Percentiles rank a stretch among this genome's conserved stretches.
phyloP scores from a whole-genome alignment of 2,329 filamentous ascomycete genomes.

The Pestalotiopsis sp. region DNA sequence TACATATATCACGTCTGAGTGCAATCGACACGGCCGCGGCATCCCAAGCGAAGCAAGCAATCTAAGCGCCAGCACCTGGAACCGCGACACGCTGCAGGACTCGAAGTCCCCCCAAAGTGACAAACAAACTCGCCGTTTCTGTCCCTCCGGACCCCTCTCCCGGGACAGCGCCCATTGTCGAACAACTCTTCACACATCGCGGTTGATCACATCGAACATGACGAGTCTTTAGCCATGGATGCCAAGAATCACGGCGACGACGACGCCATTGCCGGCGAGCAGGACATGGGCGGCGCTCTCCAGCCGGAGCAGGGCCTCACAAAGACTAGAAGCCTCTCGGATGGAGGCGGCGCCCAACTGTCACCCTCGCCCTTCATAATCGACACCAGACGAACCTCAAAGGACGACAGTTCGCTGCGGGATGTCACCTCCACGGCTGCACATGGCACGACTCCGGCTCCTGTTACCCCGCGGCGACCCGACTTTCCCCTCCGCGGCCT shows the following conservation, averaged over 20 bases:
- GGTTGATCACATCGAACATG: conserved; percentile 14
- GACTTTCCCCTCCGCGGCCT: conserved; percentile 65
- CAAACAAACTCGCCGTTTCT: not conserved
- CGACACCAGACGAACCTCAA: conserved; percentile 57
- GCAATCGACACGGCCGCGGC: not conserved
- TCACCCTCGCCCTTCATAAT: conserved; percentile 61
- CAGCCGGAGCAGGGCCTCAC: conserved; percentile 27
- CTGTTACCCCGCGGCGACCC: conserved; percentile 74
- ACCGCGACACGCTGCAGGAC: not conserved
- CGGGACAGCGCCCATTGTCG: not conserved
- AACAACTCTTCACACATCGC: not conserved
- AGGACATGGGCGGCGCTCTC: not conserved
- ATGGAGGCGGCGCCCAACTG: conserved; percentile 59
- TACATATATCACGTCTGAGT: not conserved
- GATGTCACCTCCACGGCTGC: conserved; percentile 34
- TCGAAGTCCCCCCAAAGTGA: not conserved
- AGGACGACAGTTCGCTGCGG: conserved; percentile 65
- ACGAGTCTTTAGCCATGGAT: conserved; percentile 30
- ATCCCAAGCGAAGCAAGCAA: not conserved
- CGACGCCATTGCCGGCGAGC: conserved; percentile 1
- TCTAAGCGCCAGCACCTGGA: not conserved
- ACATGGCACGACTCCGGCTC: conserved; percentile 37
- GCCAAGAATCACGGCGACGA: conserved; percentile 7
- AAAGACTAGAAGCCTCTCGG: conserved; percentile 67
- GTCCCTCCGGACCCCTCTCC: not conserved